Base-by-base conservation (phyloP, 2,329 filamentous ascomycete genomes). In the Colletotrichum siamense region DNA sequence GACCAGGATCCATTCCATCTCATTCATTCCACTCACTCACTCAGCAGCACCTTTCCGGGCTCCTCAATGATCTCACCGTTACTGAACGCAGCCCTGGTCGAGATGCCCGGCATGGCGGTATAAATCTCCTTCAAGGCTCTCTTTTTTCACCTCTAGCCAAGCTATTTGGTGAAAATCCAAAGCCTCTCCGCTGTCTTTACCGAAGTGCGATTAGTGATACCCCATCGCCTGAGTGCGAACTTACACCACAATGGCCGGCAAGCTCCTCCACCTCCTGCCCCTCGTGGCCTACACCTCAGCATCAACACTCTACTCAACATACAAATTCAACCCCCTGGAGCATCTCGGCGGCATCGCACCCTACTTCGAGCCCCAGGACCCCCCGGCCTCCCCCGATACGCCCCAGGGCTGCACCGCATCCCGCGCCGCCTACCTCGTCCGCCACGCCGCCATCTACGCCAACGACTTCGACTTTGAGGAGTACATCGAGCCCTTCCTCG, bases 361-460 rank as follows among this genome's bases (percentile, higher is more conserved):
- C 0, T 92, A 92, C 79, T 92, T 91, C 70, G 89, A 91, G 78
- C 87, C 90, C 0, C 86, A 89, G 75, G 86, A 89, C 71, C 88
- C 89, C 28, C 86, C 84, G 2, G 76, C 84, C 8, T 85, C 86
- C 13, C 86, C 87, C 3, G 79, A 82, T 5, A 81, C 87, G 6
- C 90, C 90, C 0, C 86, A 87, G 72, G 87, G 89, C 12, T 92
- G 90, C 81, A 87, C 85, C 0, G 83, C 88, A 2, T 87, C 85
- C 1, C 86, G 87, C 32, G 90, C 90, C 1, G 89, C 90, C 4
- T 92, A 92, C 81, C 84, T 92, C 1, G 86, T 89, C 18, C 90
- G 91, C n/a, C 91, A 92, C 78, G 90, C 90, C 1, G 90, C 91
- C 44, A 92, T 92, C 72, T 91, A 91, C 79, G 89, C 89, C 78